Conservation (phyloP, 2,329 filamentous ascomycete species). For the Alternaria brassicicola region DNA sequence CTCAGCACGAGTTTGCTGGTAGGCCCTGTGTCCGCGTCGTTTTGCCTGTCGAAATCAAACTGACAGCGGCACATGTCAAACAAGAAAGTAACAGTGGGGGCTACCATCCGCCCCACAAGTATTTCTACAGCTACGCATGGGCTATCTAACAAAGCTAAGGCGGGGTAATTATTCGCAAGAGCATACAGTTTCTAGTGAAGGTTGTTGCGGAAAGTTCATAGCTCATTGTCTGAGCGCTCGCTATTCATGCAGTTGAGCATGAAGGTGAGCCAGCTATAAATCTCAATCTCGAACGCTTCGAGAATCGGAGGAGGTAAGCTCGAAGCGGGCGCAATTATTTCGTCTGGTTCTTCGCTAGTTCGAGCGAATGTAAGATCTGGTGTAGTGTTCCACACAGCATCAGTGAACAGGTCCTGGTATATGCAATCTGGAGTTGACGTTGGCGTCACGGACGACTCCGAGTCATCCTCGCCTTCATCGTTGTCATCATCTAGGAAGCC, state of each 20-base stretch:
- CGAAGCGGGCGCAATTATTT: background rate
- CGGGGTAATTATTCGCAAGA: background rate
- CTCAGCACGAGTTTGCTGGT: background rate
- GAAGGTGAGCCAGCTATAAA: background rate
- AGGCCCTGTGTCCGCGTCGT: background rate
- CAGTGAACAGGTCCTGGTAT: constrained; percentile 1
- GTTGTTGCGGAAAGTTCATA: background rate
- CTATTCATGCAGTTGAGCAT: constrained; percentile 6
- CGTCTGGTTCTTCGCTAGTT: background rate
- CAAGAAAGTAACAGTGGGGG: background rate
- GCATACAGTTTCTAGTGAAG: constrained; percentile 6
- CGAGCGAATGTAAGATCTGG: constrained; percentile 1
- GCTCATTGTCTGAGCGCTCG: background rate
- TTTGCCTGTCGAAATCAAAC: background rate
- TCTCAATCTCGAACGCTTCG: background rate
- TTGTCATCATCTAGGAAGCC: constrained; percentile 6
- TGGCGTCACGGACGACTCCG: background rate
- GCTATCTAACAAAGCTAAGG: background rate
- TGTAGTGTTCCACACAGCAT: constrained; percentile 3
- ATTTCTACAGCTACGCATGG: constrained; percentile 6
- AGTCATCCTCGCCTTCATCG: background rate
- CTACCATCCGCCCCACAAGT: constrained; percentile 2
- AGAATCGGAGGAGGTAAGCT: background rate
- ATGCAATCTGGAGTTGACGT: no score
- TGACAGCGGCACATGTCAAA: background rate